These are phyloP conservation scores for Crithidia fasciculata DNA, from an alignment of 208 protist species.

Conservation along the genomic window DNA sequence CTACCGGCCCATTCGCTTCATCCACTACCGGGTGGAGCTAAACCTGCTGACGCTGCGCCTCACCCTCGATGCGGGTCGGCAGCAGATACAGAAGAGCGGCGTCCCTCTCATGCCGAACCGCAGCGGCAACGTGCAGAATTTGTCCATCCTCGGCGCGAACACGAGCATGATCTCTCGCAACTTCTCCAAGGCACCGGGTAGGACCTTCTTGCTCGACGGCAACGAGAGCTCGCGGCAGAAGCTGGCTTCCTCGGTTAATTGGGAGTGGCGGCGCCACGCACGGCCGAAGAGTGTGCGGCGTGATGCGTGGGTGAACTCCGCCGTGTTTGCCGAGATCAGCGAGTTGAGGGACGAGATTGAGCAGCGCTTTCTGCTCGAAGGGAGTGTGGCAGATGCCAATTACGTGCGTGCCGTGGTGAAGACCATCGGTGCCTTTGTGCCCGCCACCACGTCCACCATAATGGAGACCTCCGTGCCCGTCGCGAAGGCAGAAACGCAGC, in stretches of 20 bases:
- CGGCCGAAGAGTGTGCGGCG: constrained; percentile 55
- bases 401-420: constrained; percentile 39
- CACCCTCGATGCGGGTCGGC: constrained; percentile 30
- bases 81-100: constrained; percentile 44
- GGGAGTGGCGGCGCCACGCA: constrained; percentile 41
- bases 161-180: not conserved
- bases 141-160: constrained; percentile 14
- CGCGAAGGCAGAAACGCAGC: not conserved
- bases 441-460: not conserved
- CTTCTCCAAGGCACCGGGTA: not conserved
- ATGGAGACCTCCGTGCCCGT: not conserved
- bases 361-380: constrained; percentile 47
- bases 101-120: constrained; percentile 18
- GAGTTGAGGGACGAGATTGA: constrained; percentile 50
- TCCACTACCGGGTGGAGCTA: constrained; percentile 73
- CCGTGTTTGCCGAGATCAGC: constrained; percentile 54
- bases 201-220: constrained; percentile 8
- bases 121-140: constrained; percentile 4
- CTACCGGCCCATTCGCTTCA: constrained; percentile 73
- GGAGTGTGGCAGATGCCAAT: constrained; percentile 40
- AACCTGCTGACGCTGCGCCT: constrained; percentile 48
- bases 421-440: constrained; percentile 17
- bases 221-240: constrained; percentile 10
- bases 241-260: constrained; percentile 19
- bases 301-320: constrained; percentile 50